Evolutionary conservation across 2,329 filamentous ascomycete genomes (phyloP).

Genomic region (Calonectria honghensis): DNA sequence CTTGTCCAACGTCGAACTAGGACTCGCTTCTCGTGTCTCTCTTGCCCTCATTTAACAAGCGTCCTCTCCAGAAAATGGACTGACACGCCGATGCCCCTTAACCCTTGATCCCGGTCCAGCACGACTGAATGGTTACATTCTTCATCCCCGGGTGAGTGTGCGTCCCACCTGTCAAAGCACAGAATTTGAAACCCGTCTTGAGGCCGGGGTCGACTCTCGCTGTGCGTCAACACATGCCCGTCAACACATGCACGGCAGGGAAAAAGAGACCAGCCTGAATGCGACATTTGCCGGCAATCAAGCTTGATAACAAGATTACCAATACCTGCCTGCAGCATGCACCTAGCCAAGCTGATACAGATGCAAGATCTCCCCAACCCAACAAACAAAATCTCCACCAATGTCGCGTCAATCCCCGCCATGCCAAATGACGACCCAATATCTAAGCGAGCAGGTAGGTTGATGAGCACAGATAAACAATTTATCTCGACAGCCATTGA

Average conservation of each 20-base stretch:
- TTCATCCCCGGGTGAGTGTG: constrained; percentile 4
- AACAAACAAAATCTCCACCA: constrained; percentile 7
- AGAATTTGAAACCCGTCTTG: constrained; percentile 32
- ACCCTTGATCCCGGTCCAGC: constrained; percentile 17
- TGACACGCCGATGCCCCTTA: constrained; percentile 26
- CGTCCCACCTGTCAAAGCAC: constrained; percentile 23
- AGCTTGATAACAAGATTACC: not conserved
- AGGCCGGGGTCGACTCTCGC: not conserved
- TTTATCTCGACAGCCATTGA: not conserved
- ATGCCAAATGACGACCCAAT: constrained; percentile 9
- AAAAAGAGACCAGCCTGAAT: not conserved
- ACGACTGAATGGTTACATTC: constrained; percentile 36
- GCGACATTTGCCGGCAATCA: not conserved
- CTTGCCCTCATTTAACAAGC: constrained; percentile 14
- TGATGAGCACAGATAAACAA: constrained; percentile 19
- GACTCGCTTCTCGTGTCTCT: constrained; percentile 27
- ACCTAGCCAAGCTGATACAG: not conserved
- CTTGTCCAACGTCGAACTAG: constrained; percentile 25
- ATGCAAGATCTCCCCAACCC: not conserved
- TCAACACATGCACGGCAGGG: not conserved
- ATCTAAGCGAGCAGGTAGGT: constrained; percentile 6
- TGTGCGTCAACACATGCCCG: not conserved
- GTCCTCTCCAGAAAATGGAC: constrained; percentile 24
- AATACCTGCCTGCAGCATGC: constrained; percentile 2
- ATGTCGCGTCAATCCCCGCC: not conserved